These are phyloP conservation scores for Panaeolus papilionaceus DNA, from an alignment of 768 basidiomycete genomes.

Conservation along the genomic window DNA sequence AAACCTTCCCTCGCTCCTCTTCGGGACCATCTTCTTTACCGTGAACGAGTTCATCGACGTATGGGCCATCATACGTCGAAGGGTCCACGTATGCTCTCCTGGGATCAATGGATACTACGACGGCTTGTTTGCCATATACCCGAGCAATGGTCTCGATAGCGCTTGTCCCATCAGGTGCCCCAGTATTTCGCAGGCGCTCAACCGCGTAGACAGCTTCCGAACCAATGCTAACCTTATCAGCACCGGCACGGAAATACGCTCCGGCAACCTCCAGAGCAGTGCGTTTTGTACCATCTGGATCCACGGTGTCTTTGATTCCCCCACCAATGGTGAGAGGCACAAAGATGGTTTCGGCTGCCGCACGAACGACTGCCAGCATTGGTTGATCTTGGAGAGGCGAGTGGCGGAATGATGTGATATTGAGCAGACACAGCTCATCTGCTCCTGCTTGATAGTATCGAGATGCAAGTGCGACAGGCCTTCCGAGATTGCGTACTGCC, in stretches of 20 bases:
- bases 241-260: conserved; percentile 95
- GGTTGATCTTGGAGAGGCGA: conserved; percentile 96
- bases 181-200: conserved; percentile 70
- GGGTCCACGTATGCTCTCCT: conserved; percentile 81
- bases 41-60: conserved; percentile 65
- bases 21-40: conserved; percentile 51
- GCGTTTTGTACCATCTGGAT: conserved; percentile 91
- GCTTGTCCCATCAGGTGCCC: conserved; percentile 71
- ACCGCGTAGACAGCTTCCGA: conserved; percentile 96
- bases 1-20: conserved; percentile 73
- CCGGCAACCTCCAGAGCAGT: conserved; percentile 94
- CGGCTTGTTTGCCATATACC: conserved; percentile 94
- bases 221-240: conserved; percentile 98
- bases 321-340: conserved; percentile 99
- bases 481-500: conserved; percentile 94
- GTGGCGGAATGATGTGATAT: conserved; percentile 99
- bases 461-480: conserved; percentile 90
- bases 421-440: conserved; percentile 96
- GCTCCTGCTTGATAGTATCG: conserved; percentile 89
- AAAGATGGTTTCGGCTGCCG: conserved; percentile 88
- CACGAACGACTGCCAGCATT: conserved; percentile 94
- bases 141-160: conserved; percentile 93
- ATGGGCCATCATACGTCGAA: conserved; percentile 70
- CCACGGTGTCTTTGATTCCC: conserved; percentile 94
- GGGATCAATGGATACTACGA: conserved; percentile 97